A percentile compares a stretch with the other conserved stretches of the same genome.
These are phyloP conservation scores for Silene vulgaris DNA, from an alignment of 179 eudicot species.

Conservation along the genomic window DNA sequence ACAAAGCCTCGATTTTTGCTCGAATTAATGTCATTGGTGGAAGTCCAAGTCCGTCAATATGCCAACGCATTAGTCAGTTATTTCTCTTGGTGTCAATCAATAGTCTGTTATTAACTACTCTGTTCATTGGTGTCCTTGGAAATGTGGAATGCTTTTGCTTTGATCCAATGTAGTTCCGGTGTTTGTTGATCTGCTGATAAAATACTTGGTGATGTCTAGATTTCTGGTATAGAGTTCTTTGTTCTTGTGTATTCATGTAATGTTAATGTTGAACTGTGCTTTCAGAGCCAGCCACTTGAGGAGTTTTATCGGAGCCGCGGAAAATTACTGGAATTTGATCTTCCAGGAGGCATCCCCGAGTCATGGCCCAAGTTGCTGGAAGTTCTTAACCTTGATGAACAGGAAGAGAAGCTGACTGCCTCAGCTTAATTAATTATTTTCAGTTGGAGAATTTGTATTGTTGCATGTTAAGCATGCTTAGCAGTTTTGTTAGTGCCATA, in stretches of 20 bases:
- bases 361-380: slow-evolving; percentile 94
- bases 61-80: not conserved
- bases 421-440: slow-evolving; percentile 38
- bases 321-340: slow-evolving; percentile 75
- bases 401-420: slow-evolving; percentile 71
- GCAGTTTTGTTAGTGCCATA: slow-evolving; percentile 47
- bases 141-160: not conserved
- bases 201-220: not conserved
- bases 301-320: slow-evolving; percentile 67
- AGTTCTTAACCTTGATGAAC: slow-evolving; percentile 75
- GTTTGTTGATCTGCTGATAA: not conserved
- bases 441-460: slow-evolving; percentile 20
- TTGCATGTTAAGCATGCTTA: slow-evolving; percentile 53
- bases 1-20: not conserved
- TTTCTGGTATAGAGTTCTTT: not conserved
- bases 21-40: not conserved
- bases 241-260: too few species aligned
- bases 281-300: slow-evolving; percentile 93
- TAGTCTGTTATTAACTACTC: not conserved
- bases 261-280: slow-evolving; percentile 2
- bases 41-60: not conserved
- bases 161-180: not conserved
- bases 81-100: not conserved
- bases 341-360: slow-evolving; percentile 97
- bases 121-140: not conserved